Evolutionary conservation across 1,139 yeast genomes (phyloP).

Genomic region (Kazachstania sp.): DNA sequence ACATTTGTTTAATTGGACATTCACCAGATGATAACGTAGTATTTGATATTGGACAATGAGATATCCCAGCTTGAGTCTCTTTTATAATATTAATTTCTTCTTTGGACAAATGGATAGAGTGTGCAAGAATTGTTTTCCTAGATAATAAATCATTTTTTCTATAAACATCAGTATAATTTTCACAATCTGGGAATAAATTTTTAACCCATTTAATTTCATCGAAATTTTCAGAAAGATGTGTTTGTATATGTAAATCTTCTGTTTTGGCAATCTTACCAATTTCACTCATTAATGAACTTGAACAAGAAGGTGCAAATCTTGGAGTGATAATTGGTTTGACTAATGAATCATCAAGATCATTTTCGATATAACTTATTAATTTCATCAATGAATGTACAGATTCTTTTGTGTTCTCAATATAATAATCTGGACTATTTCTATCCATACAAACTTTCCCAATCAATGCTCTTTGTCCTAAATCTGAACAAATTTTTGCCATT

Average conservation of each 20-base stretch:
- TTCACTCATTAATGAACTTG: constrained; percentile 49
- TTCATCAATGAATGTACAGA: constrained; percentile 49
- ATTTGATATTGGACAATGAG: constrained; percentile 93
- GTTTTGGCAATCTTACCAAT: constrained; percentile 52
- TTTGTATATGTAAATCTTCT: constrained; percentile 63
- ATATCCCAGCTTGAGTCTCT: constrained; percentile 54
- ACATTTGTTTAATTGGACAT: constrained; percentile 68
- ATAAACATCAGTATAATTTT: constrained; percentile 70
- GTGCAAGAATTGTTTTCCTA: constrained; percentile 72
- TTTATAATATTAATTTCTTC: constrained; percentile 55
- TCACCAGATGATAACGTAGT: constrained; percentile 86
- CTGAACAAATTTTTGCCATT: constrained; percentile 62
- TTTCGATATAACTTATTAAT: constrained; percentile 48
- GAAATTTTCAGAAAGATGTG: constrained; percentile 78
- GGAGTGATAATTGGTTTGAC: constrained; percentile 80
- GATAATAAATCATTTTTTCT: constrained; percentile 52
- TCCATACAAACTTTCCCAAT: constrained; percentile 96
- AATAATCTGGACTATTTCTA: constrained; percentile 59
- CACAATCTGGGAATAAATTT: constrained; percentile 61
- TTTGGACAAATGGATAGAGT: constrained; percentile 67
- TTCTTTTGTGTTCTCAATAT: constrained; percentile 52
- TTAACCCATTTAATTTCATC: constrained; percentile 71
- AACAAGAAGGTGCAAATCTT: constrained; percentile 87
- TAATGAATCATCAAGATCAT: constrained; percentile 41
- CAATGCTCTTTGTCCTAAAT: constrained; percentile 74